Evolutionary conservation across 371 early-diverging fungal species (phyloP).

Genomic region (Mucor lusitanicus): DNA sequence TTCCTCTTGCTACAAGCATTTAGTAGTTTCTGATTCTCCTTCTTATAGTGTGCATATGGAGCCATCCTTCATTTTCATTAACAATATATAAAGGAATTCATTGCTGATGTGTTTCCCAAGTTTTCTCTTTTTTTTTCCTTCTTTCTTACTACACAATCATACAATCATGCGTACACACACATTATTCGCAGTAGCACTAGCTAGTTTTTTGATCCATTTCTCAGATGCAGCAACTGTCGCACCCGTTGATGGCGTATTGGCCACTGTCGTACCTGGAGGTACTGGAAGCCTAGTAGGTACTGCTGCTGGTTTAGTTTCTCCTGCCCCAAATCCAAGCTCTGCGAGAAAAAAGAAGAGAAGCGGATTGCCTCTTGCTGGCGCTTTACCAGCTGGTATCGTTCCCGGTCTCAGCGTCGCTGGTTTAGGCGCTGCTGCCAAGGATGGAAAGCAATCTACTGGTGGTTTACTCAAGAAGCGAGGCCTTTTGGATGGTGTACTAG

Average conservation of each 20-base stretch:
- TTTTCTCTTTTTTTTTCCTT: neutral
- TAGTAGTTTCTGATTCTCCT: neutral
- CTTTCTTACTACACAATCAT: neutral
- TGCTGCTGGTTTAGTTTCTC: neutral
- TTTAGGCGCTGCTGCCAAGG: too few relatives aligned
- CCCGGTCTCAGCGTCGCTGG: too few relatives aligned
- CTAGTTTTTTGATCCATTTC: neutral
- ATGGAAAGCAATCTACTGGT: too few relatives aligned
- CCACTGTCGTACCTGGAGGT: neutral
- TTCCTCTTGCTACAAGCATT: neutral
- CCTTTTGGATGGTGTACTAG: neutral
- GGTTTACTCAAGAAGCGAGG: neutral
- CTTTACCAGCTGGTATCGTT: too few relatives aligned
- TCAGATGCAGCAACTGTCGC: neutral
- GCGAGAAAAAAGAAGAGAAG: too few relatives aligned
- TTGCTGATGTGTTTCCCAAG: neutral
- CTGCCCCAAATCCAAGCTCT: neutral
- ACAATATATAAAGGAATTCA: neutral
- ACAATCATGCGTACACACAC: neutral
- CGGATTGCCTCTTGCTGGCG: too few relatives aligned
- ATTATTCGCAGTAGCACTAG: neutral
- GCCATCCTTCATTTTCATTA: neutral
- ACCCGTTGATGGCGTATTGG: neutral
- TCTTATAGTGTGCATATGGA: neutral
- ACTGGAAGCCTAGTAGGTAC: neutral